Percentiles rank a stretch among this genome's conserved stretches.
These are phyloP conservation scores for Fusarium dimerum DNA, from an alignment of 2,329 filamentous ascomycete species.

Conservation along the genomic window DNA sequence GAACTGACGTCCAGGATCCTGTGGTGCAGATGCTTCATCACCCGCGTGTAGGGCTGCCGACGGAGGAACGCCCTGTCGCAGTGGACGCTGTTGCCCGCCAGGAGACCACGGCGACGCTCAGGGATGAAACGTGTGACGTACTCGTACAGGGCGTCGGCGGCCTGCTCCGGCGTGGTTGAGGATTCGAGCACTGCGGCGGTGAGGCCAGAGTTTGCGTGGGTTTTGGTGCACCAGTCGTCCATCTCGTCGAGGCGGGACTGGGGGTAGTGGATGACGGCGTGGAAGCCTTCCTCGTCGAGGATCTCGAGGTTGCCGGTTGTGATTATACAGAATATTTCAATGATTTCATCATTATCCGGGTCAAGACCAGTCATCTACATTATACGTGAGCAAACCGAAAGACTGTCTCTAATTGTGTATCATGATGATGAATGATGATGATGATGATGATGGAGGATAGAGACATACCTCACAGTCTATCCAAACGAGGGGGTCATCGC, in stretches of 20 bases:
- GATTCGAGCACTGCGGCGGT: constrained; percentile 75
- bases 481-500: constrained; percentile 73
- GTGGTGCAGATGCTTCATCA: constrained; percentile 81
- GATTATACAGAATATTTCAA: constrained; percentile 90
- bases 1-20: constrained; percentile 89
- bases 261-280: constrained; percentile 74
- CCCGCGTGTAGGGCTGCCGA: constrained; percentile 69
- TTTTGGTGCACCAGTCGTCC: constrained; percentile 84
- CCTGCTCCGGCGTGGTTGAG: constrained; percentile 68
- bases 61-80: constrained; percentile 82
- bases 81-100: constrained; percentile 93
- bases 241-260: constrained; percentile 72
- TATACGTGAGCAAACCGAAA: too few relatives aligned
- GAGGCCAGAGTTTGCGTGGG: constrained; percentile 80
- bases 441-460: not conserved
- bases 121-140: constrained; percentile 79
- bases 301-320: constrained; percentile 79
- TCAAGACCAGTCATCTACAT: constrained; percentile 84
- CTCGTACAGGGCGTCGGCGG: constrained; percentile 69
- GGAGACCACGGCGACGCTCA: constrained; percentile 63
- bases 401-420: too few relatives aligned
- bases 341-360: constrained; percentile 75
- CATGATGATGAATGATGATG: too few relatives aligned
- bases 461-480: constrained; percentile 66
- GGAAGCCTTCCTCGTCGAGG: constrained; percentile 76